Evolutionary conservation across 208 protist species (phyloP).

Genomic region (Trypanosoma congolense): DNA sequence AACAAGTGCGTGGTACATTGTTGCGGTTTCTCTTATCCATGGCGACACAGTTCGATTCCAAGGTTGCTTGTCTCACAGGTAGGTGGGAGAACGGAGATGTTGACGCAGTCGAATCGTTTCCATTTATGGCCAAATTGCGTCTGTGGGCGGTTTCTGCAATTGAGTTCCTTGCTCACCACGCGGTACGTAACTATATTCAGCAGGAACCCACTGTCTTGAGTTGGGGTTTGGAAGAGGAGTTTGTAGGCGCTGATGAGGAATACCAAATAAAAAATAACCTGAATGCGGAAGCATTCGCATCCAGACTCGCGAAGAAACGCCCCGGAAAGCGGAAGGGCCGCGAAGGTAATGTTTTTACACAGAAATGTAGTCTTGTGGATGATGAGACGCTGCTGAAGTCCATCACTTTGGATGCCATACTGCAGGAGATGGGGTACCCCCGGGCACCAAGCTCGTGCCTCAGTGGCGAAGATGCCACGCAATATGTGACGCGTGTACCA

Average conservation of each 20-base stretch:
- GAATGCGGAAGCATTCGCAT: neutral
- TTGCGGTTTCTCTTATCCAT: conserved; percentile 21
- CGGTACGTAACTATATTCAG: conserved; percentile 4
- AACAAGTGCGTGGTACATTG: conserved; percentile 9
- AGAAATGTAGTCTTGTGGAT: neutral
- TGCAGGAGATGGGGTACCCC: neutral
- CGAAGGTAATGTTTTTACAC: neutral
- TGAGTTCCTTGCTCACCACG: conserved; percentile 15
- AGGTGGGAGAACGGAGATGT: neutral
- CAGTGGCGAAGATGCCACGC: neutral
- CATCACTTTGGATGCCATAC: conserved; percentile 9
- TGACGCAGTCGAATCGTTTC: neutral
- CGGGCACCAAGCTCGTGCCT: neutral
- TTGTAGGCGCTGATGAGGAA: conserved; percentile 1
- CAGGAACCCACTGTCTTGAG: conserved; percentile 9
- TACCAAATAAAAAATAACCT: neutral
- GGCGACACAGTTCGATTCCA: conserved; percentile 2
- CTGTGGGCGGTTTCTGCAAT: conserved; percentile 17
- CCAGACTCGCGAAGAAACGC: conserved; percentile 1
- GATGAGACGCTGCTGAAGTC: conserved; percentile 13
- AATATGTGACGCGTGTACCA: neutral
- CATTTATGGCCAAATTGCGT: neutral
- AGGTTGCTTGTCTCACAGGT: neutral
- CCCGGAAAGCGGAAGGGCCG: conserved; percentile 13
- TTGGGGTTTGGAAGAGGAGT: conserved; percentile 8